A percentile compares a stretch with the other conserved stretches of the same genome.
These are phyloP conservation scores for Trichoderma koningii DNA, from an alignment of 2,329 filamentous ascomycete genomes.

Conservation along the genomic window DNA sequence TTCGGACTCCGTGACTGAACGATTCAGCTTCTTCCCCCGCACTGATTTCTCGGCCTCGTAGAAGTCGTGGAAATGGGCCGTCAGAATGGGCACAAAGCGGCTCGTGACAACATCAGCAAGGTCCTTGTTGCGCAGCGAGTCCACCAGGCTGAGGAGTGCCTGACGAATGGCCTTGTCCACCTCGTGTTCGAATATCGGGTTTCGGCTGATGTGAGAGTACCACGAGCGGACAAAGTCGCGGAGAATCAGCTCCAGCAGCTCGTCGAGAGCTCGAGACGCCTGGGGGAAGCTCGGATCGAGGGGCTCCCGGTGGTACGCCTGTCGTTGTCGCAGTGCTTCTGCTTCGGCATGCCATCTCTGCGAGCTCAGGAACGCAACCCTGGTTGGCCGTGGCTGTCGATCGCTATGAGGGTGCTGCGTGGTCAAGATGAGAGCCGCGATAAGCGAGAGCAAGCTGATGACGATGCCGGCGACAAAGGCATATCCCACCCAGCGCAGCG, in stretches of 20 bases:
- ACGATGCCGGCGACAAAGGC: constrained; percentile 74
- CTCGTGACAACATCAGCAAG: constrained; percentile 81
- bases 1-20: constrained; percentile 91
- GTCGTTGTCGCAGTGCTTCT: constrained; percentile 63
- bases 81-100: constrained; percentile 83
- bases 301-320: constrained; percentile 66
- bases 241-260: constrained; percentile 72
- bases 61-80: constrained; percentile 85
- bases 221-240: constrained; percentile 86
- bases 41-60: constrained; percentile 86
- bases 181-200: constrained; percentile 78
- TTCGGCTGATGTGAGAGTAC: constrained; percentile 84
- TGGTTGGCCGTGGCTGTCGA: constrained; percentile 46
- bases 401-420: constrained; percentile 49
- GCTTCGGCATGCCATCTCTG: constrained; percentile 71
- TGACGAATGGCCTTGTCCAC: constrained; percentile 78
- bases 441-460: constrained; percentile 55
- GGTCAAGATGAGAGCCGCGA: constrained; percentile 57
- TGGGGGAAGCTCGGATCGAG: constrained; percentile 75
- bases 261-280: constrained; percentile 79
- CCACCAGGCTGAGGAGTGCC: constrained; percentile 70
- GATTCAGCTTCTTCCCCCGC: constrained; percentile 82
- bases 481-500: constrained; percentile 81
- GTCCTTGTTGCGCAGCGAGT: constrained; percentile 74
- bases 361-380: constrained; percentile 61